Evolutionary conservation across 345 rosid genomes (phyloP).

Genomic region (Brassica incana): DNA sequence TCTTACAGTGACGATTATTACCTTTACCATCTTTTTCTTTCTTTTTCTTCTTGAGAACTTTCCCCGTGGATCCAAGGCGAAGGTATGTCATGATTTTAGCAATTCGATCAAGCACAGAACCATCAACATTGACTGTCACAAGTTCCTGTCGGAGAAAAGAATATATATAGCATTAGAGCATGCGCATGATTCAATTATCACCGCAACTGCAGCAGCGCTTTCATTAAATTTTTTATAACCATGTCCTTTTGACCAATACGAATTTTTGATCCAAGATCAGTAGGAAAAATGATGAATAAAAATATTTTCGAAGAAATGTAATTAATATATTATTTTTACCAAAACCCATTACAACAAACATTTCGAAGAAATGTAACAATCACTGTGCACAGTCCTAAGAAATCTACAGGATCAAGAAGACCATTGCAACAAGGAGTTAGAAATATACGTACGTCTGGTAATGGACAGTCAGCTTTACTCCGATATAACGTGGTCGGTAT

Average conservation of each 20-base stretch:
- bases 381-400: constrained; percentile 1
- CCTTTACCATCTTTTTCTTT: constrained; percentile 87
- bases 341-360: neutral
- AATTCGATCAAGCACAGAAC: constrained; percentile 95
- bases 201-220: neutral
- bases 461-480: constrained; percentile 97
- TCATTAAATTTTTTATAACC: no score
- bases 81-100: constrained; percentile 95
- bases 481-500: constrained; percentile 97
- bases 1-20: constrained; percentile 22
- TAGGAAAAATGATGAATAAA: neutral
- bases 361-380: constrained; percentile 1
- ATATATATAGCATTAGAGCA: constrained; percentile 17
- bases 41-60: constrained; percentile 99
- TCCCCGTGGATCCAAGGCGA: constrained; percentile 98
- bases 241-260: neutral
- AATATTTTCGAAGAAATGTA: neutral
- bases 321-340: neutral
- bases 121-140: constrained; percentile 91
- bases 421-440: neutral
- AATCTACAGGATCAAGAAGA: constrained; percentile 27
- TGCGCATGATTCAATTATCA: neutral
- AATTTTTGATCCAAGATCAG: neutral
- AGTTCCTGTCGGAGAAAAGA: constrained; percentile 58
- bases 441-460: constrained; percentile 67